phyloP scores from a whole-genome alignment of 805 yeast genomes.

The Yarrowia hollandica region DNA sequence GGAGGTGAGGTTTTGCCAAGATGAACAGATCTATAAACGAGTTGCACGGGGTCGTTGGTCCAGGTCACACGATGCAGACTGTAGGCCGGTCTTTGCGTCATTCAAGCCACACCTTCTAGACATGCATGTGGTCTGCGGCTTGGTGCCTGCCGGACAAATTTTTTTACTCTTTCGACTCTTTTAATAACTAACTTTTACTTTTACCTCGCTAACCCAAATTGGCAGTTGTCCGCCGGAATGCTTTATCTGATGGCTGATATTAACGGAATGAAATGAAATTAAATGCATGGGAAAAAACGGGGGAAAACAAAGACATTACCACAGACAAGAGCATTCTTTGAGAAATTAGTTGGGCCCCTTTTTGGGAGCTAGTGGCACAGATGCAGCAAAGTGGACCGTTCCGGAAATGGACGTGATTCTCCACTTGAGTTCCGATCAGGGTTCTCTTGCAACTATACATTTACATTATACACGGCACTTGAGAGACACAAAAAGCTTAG shows the following conservation, averaged over 20 bases:
- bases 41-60: background rate
- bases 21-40: background rate
- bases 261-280: background rate
- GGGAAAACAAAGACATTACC: too few relatives aligned
- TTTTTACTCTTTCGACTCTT: background rate
- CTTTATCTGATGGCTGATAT: conserved; percentile 1
- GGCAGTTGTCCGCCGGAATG: background rate
- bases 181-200: too few relatives aligned
- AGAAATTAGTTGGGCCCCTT: too few relatives aligned
- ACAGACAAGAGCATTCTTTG: too few relatives aligned
- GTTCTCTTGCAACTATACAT: too few relatives aligned
- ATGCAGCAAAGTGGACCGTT: too few relatives aligned
- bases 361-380: background rate
- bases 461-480: conserved; percentile 6
- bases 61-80: conserved; percentile 23
- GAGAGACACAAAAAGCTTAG: too few relatives aligned
- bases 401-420: too few relatives aligned
- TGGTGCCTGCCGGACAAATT: conserved; percentile 6
- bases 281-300: background rate
- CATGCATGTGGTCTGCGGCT: background rate
- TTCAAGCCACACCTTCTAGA: conserved; percentile 9
- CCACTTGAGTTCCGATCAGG: background rate
- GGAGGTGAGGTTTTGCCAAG: conserved; percentile 1
- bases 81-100: background rate
- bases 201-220: background rate